Evolutionary conservation across 169 alveolate species (phyloP).

Genomic region (Eimeria sp.): DNA sequence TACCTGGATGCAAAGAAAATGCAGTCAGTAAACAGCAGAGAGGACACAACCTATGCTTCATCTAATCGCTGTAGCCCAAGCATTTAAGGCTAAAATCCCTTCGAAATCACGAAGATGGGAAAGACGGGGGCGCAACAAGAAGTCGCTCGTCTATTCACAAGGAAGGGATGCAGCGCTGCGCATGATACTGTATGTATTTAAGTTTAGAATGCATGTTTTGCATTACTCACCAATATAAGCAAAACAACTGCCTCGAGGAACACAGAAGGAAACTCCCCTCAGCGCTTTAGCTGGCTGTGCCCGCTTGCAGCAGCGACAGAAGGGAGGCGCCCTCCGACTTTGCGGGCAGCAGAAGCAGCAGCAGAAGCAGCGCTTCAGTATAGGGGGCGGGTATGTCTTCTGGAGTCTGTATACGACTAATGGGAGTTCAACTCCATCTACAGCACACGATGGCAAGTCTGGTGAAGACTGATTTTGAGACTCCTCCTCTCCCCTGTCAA

Average conservation of each 20-base stretch:
- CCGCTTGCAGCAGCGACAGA: slow-evolving; percentile 54
- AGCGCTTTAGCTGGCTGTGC: slow-evolving; percentile 48
- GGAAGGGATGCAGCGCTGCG: neutral
- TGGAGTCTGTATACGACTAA: slow-evolving; percentile 36
- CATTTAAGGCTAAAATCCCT: no score
- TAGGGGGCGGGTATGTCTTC: slow-evolving; percentile 57
- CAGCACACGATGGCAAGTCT: neutral
- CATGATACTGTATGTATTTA: neutral
- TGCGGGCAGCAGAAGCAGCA: slow-evolving; percentile 32
- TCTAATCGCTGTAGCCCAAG: neutral
- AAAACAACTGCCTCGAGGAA: slow-evolving; percentile 53
- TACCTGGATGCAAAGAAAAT: neutral
- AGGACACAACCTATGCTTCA: neutral
- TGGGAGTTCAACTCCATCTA: neutral
- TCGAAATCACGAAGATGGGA: neutral
- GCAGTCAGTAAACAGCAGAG: neutral
- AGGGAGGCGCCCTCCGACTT: neutral
- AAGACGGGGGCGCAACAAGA: no score
- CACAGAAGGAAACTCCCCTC: slow-evolving; percentile 57
- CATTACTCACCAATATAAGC: slow-evolving; percentile 53
- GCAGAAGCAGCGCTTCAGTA: slow-evolving; percentile 25
- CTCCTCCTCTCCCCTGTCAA: neutral
- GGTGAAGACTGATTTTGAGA: neutral
- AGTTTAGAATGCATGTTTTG: neutral
- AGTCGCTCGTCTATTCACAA: neutral